A percentile compares a stretch with the other conserved stretches of the same genome.
phyloP scores from a whole-genome alignment of 805 yeast species.

The Yamadazyma scolyti region DNA sequence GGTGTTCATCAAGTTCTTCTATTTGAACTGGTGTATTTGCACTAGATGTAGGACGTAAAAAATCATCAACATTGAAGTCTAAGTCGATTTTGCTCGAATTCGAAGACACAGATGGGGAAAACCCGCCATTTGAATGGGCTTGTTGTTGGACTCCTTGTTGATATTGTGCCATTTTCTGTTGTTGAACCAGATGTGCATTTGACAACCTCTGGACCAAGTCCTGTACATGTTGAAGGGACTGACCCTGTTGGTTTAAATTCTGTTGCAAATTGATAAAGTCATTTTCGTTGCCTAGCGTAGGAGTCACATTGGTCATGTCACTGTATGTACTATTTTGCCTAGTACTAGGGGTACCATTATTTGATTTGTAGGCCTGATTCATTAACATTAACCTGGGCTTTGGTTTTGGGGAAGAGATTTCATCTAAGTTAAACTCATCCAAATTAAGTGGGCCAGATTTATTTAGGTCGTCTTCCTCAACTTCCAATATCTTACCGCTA shows the following conservation, averaged over 20 bases:
- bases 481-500: conserved; percentile 47
- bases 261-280: conserved; percentile 39
- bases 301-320: conserved; percentile 3
- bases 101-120: conserved; percentile 2
- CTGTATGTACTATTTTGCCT: not conserved
- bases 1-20: conserved; percentile 8
- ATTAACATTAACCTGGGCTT: conserved; percentile 40
- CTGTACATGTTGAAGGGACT: conserved; percentile 51
- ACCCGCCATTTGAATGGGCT: not conserved
- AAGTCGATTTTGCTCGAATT: conserved; percentile 8
- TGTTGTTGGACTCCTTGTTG: conserved; percentile 17
- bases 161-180: conserved; percentile 11
- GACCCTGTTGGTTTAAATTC: conserved; percentile 46
- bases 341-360: conserved; percentile 3
- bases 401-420: conserved; percentile 10
- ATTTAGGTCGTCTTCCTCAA: conserved; percentile 17
- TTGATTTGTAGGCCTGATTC: conserved; percentile 30
- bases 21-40: conserved; percentile 7
- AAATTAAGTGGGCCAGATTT: conserved; percentile 14
- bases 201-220: conserved; percentile 49
- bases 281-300: conserved; percentile 1
- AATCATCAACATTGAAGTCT: conserved; percentile 14
- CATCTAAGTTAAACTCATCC: conserved; percentile 9
- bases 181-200: conserved; percentile 18
- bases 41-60: conserved; percentile 7